Conservation (phyloP, 495 filamentous ascomycete genomes). For the Penicillium samsonianum region DNA sequence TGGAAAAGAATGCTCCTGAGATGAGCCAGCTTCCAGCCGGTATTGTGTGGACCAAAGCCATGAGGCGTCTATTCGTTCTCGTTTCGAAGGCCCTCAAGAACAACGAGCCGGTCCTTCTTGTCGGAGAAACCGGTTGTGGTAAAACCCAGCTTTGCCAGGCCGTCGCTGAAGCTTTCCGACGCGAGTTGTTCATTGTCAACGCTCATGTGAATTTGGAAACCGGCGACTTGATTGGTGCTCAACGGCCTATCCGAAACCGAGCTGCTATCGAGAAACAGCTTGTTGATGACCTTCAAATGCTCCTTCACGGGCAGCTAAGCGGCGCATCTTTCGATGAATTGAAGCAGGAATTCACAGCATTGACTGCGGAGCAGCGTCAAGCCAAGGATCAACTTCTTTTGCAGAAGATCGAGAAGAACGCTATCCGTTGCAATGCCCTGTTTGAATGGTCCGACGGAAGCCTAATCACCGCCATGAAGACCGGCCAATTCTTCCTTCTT, state of each 20-base stretch:
- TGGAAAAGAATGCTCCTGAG: constrained; percentile 46
- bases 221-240: constrained; percentile 93
- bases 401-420: constrained; percentile 58
- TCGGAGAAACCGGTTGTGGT: constrained; percentile 95
- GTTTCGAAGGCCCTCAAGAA: constrained; percentile 82
- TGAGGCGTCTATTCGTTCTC: constrained; percentile 85
- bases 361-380: constrained; percentile 31
- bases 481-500: constrained; percentile 85
- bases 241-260: constrained; percentile 86
- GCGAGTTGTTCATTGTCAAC: constrained; percentile 83
- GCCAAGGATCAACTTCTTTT: constrained; percentile 52
- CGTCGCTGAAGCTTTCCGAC: constrained; percentile 75
- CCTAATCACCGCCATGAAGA: constrained; percentile 92
- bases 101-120: constrained; percentile 89
- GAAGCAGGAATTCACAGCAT: constrained; percentile 49
- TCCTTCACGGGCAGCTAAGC: constrained; percentile 33
- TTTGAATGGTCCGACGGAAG: constrained; percentile 98
- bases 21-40: constrained; percentile 49
- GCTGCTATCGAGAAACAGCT: constrained; percentile 67
- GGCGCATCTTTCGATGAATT: constrained; percentile 45
- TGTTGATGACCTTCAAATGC: constrained; percentile 57
- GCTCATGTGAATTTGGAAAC: constrained; percentile 98
- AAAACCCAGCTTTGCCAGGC: constrained; percentile 97
- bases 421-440: constrained; percentile 69
- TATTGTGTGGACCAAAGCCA: constrained; percentile 92